These are phyloP conservation scores for Calonectria hongkongensis DNA, from an alignment of 2,329 filamentous ascomycete species.

Conservation along the genomic window DNA sequence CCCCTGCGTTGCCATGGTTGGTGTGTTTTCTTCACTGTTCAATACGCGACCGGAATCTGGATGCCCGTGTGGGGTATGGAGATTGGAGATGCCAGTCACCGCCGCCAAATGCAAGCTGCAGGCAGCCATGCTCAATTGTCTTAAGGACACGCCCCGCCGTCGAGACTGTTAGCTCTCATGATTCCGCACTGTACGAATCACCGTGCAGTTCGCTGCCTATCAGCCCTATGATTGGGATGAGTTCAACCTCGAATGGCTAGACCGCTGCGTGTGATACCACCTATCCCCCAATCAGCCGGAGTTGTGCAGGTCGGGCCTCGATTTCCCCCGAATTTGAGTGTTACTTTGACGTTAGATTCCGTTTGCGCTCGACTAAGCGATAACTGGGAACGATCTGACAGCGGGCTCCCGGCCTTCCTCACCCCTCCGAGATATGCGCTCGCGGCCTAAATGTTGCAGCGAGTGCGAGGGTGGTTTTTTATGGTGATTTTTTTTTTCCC, in stretches of 20 bases:
- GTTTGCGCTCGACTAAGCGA: background rate
- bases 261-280: background rate
- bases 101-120: slow-evolving; percentile 17
- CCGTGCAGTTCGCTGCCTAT: background rate
- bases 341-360: slow-evolving; percentile 27
- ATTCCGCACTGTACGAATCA: slow-evolving; percentile 12
- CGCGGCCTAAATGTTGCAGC: background rate
- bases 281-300: slow-evolving; percentile 10
- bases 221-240: slow-evolving; percentile 6
- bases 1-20: slow-evolving; percentile 6
- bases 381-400: background rate
- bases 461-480: background rate
- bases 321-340: slow-evolving; percentile 1
- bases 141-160: background rate
- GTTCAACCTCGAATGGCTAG: background rate
- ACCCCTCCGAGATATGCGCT: slow-evolving; percentile 21
- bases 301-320: slow-evolving; percentile 16
- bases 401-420: slow-evolving; percentile 18
- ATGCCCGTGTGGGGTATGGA: slow-evolving; percentile 4
- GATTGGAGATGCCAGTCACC: slow-evolving; percentile 12
- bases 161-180: background rate
- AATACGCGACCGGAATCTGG: slow-evolving; percentile 24
- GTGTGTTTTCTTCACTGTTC: slow-evolving; percentile 8
- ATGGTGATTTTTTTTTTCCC: too few relatives aligned
- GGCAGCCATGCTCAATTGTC: background rate